Evolutionary conservation across 1,284 basidiomycete species (phyloP), one percentile per base, ranked within the genome.

Genomic region (Hymenochaete sp.): DNA sequence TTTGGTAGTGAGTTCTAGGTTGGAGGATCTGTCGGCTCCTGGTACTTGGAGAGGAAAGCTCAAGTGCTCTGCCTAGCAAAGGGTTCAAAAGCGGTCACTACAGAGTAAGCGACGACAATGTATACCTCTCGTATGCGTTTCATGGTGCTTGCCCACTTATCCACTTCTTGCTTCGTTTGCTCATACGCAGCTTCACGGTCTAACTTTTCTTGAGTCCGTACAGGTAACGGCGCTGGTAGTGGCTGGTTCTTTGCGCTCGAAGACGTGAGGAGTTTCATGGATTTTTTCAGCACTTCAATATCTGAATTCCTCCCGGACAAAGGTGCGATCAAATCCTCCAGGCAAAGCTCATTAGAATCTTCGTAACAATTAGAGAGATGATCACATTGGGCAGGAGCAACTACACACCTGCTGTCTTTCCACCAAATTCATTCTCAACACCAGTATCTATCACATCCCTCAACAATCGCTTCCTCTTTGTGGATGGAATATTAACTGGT

Each of bases 151-250:
- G 79, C 79, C 95, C 95, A 98, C 66, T 95, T 96, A 53, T 89
- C 79, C 2, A 95, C 86, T 61, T 98, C 93, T 54, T 79, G 77
- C 58, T 90, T 91, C 2, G 93, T 96, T 62, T 86, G 77, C 57
- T 93, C 88, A 62, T 97, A 97, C 0, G 95, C 96, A 3, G 92
- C 95, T 59, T 92, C 81, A 36, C 95, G 81, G 57, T 97, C 93
- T 1, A 98, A 66, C 37, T 87, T 81, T 52, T 97, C 93, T 61
- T 97, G 90, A 0, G 82, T 77, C 26, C 91, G 75, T 21, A 82
- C 79, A 2, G 92, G 91, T 1, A 98, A 70, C 0, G 96, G 96
- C 0, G 91, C 92, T 3, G 88, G 66, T 2, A 98, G 70, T 0
- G 84, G 76, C 47, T 80, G 78, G 19, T 66, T 58, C 29, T 67